Evolutionary conservation across 2,329 filamentous ascomycete genomes (phyloP).

Genomic region (Aspergillus pseudotamarii): DNA sequence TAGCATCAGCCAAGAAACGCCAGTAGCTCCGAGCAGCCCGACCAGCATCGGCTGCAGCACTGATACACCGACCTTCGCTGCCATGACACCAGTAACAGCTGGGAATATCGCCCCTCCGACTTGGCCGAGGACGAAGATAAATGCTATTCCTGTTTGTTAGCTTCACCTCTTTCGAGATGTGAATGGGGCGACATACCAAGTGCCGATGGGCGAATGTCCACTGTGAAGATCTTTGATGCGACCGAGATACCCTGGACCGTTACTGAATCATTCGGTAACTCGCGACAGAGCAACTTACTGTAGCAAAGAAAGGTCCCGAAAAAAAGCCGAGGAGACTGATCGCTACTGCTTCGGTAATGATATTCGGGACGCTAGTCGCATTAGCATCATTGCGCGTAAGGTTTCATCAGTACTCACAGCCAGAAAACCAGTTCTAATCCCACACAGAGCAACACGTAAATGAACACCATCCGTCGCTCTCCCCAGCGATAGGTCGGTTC

Average conservation of each 20-base stretch:
- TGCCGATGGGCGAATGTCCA: slow-evolving; percentile 51
- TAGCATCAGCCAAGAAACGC: slow-evolving; percentile 50
- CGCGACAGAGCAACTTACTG: slow-evolving; percentile 37
- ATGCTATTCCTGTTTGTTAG: slow-evolving; percentile 23
- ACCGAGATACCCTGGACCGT: slow-evolving; percentile 49
- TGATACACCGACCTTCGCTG: slow-evolving; percentile 48
- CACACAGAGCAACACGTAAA: slow-evolving; percentile 57
- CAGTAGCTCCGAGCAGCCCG: slow-evolving; percentile 51
- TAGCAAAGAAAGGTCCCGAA: slow-evolving; percentile 61
- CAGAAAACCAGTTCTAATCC: slow-evolving; percentile 63
- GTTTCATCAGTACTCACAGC: slow-evolving; percentile 38
- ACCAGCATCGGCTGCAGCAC: slow-evolving; percentile 58
- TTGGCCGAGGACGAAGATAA: slow-evolving; percentile 62
- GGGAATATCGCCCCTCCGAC: slow-evolving; percentile 60
- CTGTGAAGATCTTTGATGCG: slow-evolving; percentile 55
- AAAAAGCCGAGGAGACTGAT: slow-evolving; percentile 61
- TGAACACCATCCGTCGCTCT: slow-evolving; percentile 59
- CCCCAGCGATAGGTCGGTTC: slow-evolving; percentile 64
- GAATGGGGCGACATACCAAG: slow-evolving; percentile 36
- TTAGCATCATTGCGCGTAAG: not conserved
- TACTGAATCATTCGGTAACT: not conserved
- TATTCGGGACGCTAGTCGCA: slow-evolving; percentile 41
- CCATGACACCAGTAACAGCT: slow-evolving; percentile 57
- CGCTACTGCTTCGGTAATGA: slow-evolving; percentile 55
- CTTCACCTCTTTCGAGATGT: not conserved